phyloP scores from a whole-genome alignment of 345 rosid species.

The Populus alba region DNA sequence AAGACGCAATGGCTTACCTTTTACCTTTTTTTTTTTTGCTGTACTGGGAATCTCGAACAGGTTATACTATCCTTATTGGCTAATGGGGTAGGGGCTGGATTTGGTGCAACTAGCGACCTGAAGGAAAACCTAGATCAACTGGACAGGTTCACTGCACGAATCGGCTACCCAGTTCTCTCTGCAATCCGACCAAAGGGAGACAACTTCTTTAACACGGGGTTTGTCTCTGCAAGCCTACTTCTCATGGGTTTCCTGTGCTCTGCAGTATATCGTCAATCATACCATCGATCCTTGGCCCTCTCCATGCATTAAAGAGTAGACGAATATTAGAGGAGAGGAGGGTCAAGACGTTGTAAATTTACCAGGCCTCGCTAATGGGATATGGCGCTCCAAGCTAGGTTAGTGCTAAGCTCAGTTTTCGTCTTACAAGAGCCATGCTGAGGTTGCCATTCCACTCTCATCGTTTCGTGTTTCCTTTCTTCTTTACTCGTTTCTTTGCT shows the following conservation, averaged over 20 bases:
- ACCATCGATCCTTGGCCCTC: constrained; percentile 1
- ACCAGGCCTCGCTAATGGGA: background rate
- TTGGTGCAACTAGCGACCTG: constrained; percentile 4
- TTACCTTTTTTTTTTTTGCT: too few relatives aligned
- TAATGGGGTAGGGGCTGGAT: constrained; percentile 6
- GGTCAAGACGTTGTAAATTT: too few relatives aligned
- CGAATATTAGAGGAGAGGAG: too few relatives aligned
- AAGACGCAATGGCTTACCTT: too few relatives aligned
- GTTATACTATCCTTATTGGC: background rate
- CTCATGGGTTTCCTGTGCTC: constrained; percentile 4
- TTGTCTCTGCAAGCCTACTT: constrained; percentile 1
- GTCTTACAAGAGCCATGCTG: background rate
- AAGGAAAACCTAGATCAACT: background rate
- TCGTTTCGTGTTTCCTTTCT: background rate
- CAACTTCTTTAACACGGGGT: background rate
- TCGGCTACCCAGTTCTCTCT: background rate
- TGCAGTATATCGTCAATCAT: background rate
- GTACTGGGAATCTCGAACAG: too few relatives aligned
- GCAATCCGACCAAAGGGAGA: background rate
- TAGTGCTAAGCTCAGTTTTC: background rate
- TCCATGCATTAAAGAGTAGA: background rate
- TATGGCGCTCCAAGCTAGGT: background rate
- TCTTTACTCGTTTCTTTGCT: background rate
- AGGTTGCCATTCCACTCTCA: background rate
- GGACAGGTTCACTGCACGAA: background rate